Conservation (phyloP, 176 grass and related monocot genomes). For the Tillandsia fasciculata region DNA sequence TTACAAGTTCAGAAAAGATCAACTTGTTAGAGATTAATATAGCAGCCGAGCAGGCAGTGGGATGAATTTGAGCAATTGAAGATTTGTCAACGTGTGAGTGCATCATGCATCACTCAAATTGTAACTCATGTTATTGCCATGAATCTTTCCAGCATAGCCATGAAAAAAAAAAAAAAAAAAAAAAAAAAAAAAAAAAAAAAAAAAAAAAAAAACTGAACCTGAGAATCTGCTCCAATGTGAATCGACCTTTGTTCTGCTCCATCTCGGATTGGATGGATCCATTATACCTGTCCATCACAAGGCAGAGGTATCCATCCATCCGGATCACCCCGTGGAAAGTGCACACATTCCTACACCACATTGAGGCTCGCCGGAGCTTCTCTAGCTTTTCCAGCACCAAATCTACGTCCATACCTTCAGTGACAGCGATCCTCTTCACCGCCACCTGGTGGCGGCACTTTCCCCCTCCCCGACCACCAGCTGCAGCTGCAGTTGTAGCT, state of each 20-base stretch:
- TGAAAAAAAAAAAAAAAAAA: not conserved
- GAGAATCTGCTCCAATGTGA: conserved; percentile 97
- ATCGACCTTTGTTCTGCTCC: conserved; percentile 85
- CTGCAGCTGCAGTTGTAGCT: not conserved
- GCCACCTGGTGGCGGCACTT: conserved; percentile 85
- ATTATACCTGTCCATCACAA: conserved; percentile 70
- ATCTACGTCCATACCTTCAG: conserved; percentile 39
- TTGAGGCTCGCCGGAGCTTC: conserved; percentile 53
- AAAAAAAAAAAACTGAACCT: conserved; percentile 49
- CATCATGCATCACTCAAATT: not conserved
- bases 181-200: conserved; percentile 16
- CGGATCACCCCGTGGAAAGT: conserved; percentile 64
- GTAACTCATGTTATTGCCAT: not conserved
- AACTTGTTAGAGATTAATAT: too few species aligned
- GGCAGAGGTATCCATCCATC: conserved; percentile 55
- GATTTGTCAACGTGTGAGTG: too few species aligned
- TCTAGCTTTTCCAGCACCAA: conserved; percentile 64
- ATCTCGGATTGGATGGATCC: conserved; percentile 85
- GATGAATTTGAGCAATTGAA: too few species aligned
- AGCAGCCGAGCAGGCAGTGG: too few species aligned
- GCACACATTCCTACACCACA: conserved; percentile 81
- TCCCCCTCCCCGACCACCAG: conserved; percentile 10
- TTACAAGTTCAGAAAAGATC: too few species aligned
- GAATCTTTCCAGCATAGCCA: not conserved
- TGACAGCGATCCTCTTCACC: conserved; percentile 66